Conservation (phyloP, 768 basidiomycete species). For the Mycena rosella region DNA sequence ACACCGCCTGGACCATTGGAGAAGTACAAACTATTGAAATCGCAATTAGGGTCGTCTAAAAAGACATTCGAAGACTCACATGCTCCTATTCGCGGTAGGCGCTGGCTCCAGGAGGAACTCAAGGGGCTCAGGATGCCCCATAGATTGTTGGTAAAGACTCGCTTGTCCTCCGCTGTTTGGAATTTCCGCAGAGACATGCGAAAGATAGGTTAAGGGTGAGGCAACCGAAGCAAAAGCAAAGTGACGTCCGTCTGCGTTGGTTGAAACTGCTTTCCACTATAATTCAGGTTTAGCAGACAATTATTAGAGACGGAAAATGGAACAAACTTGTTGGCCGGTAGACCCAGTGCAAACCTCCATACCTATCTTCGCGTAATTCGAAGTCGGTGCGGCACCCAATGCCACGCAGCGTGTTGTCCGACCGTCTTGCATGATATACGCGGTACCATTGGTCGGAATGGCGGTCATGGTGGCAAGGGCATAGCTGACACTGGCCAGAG, state of each 20-base stretch:
- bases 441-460: conserved; percentile 18
- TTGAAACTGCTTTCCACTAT: conserved; percentile 19
- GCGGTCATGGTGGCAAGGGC: conserved; percentile 22
- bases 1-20: conserved; percentile 25
- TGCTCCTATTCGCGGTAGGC: conserved; percentile 23
- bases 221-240: conserved; percentile 24
- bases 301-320: conserved; percentile 15
- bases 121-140: conserved; percentile 24
- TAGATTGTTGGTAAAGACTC: conserved; percentile 24
- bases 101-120: conserved; percentile 23
- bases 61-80: conserved; percentile 14
- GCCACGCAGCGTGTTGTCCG: conserved; percentile 24
- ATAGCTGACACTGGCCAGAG: conserved; percentile 20
- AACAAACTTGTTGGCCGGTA: conserved; percentile 21
- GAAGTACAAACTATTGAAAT: conserved; percentile 21
- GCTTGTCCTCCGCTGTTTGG: conserved; percentile 25
- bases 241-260: conserved; percentile 12
- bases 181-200: conserved; percentile 25
- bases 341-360: conserved; percentile 24
- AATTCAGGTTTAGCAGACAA: conserved; percentile 9
- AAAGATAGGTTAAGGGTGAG: conserved; percentile 22
- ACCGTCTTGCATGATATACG: conserved; percentile 23
- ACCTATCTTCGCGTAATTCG: conserved; percentile 24
- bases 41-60: conserved; percentile 13
- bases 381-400: conserved; percentile 12